Conservation (phyloP, 805 yeast species). For the Saccharomycopsis microspora region DNA sequence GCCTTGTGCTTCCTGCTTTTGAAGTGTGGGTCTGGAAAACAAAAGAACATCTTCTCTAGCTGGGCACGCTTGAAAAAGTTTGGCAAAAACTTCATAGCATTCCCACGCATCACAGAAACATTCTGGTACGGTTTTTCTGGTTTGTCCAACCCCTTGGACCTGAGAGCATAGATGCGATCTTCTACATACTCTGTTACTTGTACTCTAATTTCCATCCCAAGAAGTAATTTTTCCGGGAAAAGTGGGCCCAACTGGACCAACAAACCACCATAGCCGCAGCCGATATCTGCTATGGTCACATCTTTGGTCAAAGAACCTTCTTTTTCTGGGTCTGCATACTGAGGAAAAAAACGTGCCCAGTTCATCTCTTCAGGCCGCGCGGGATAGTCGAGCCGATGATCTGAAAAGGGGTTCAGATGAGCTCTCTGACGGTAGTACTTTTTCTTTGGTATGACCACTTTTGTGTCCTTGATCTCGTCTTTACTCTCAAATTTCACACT, state of each 20-base stretch:
- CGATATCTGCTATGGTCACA: slow-evolving; percentile 90
- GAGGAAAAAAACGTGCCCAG: slow-evolving; percentile 73
- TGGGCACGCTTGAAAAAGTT: slow-evolving; percentile 82
- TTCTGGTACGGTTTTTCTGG: slow-evolving; percentile 48
- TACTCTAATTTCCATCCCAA: slow-evolving; percentile 97
- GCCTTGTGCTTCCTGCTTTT: slow-evolving; percentile 97
- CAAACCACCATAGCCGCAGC: slow-evolving; percentile 96
- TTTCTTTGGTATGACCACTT: slow-evolving; percentile 63
- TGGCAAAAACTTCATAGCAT: slow-evolving; percentile 95
- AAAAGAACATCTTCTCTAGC: slow-evolving; percentile 85
- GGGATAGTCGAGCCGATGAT: slow-evolving; percentile 88
- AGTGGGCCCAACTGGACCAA: slow-evolving; percentile 67
- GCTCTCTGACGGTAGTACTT: slow-evolving; percentile 93
- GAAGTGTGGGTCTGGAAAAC: slow-evolving; percentile 99
- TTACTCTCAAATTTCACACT: slow-evolving; percentile 32
- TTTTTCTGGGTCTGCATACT: slow-evolving; percentile 25
- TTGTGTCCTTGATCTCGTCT: slow-evolving; percentile 16
- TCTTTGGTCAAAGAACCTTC: slow-evolving; percentile 28
- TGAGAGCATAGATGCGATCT: slow-evolving; percentile 83
- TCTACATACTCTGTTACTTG: slow-evolving; percentile 97
- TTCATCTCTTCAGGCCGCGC: slow-evolving; percentile 71
- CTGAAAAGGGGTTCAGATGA: slow-evolving; percentile 95
- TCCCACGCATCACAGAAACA: slow-evolving; percentile 83
- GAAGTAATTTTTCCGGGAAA: slow-evolving; percentile 60
- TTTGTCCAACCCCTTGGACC: slow-evolving; percentile 35